Evolutionary conservation across 2,329 filamentous ascomycete species (phyloP).

Genomic region (Alternaria hordeiaustralica): DNA sequence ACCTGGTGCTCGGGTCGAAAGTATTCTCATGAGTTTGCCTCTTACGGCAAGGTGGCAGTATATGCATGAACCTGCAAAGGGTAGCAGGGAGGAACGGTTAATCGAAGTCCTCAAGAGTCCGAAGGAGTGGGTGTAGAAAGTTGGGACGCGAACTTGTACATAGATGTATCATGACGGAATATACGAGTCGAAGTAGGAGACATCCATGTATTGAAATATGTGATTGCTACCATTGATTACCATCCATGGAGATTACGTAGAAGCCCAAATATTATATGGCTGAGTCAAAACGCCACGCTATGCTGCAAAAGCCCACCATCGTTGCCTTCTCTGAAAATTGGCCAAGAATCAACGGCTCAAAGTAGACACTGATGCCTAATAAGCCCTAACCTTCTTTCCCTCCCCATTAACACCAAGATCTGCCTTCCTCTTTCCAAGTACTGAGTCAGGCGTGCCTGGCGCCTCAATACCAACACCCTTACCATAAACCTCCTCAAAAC

Average conservation of each 20-base stretch:
- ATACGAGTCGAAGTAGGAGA: not conserved
- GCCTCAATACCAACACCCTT: constrained; percentile 40
- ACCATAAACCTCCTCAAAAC: constrained; percentile 70
- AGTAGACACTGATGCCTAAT: not conserved
- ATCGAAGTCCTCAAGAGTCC: constrained; percentile 73
- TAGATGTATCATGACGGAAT: not conserved
- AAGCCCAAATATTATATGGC: not conserved
- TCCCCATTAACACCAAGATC: constrained; percentile 32
- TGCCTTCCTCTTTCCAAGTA: constrained; percentile 47
- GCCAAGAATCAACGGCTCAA: not conserved
- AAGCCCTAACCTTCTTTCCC: constrained; percentile 42
- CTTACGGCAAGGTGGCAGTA: constrained; percentile 94
- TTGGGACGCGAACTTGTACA: not conserved
- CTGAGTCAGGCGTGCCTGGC: constrained; percentile 45
- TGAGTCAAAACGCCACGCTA: constrained; percentile 16
- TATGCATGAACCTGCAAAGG: constrained; percentile 84
- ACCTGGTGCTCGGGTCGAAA: constrained; percentile 89
- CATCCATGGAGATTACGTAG: not conserved
- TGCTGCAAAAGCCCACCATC: constrained; percentile 10
- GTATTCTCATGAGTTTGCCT: constrained; percentile 96
- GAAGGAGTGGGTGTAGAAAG: constrained; percentile 61
- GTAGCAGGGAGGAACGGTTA: constrained; percentile 78
- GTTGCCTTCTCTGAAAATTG: not conserved
- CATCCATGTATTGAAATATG: not conserved
- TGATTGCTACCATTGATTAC: not conserved